Base-by-base conservation (phyloP, 2,329 filamentous ascomycete species). In the Hypoxylon sp. region DNA sequence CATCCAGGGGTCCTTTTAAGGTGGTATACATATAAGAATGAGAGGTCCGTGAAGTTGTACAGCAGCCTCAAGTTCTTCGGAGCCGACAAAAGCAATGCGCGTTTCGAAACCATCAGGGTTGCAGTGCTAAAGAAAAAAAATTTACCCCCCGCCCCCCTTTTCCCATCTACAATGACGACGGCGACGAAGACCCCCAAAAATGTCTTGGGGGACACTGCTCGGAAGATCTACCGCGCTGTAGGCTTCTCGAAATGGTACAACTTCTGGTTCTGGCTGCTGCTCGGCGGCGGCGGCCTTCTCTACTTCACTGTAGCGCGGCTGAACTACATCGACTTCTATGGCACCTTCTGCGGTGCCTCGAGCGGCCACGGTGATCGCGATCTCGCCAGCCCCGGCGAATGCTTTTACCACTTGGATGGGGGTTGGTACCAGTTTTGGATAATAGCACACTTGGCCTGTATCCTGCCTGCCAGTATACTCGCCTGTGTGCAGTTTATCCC, bases 201-300 rank as follows among this genome's bases (percentile, higher is more conserved):
- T 7, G n/a, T 42, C 48, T 17, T 59, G 40, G 72, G 71, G 17
- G 66, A 69, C 14, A 25, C 37, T n/a, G 69, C 70, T 25, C 72
- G 77, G 30, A 81, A 78, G 54, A 51, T 85, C 17, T 85, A 85
- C 73, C 77, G 80, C 48, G 78, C 82, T 2, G 64, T 89, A 27
- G 88, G 88, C 54, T 90, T 90, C 79, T 76, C 79, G 2, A 86
- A 85, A 72, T 81, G 81, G 37, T 89, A 89, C 80, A 90, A 88
- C 75, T 88, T 90, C 70, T 70, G 80, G 40, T 79, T 90, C 2
- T 90, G 83, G 76, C 77, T 84, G 68, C 77, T 88, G 54, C 83
- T 86, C 58, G 78, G 75, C 56, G 78, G 75, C 42, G 84, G 84
- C 2, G 79, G 79, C 0, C 74, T 88, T 5, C 64, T 85, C 13